phyloP scores from a whole-genome alignment of 331 rosid genomes.

The Pyrus hybrid region DNA sequence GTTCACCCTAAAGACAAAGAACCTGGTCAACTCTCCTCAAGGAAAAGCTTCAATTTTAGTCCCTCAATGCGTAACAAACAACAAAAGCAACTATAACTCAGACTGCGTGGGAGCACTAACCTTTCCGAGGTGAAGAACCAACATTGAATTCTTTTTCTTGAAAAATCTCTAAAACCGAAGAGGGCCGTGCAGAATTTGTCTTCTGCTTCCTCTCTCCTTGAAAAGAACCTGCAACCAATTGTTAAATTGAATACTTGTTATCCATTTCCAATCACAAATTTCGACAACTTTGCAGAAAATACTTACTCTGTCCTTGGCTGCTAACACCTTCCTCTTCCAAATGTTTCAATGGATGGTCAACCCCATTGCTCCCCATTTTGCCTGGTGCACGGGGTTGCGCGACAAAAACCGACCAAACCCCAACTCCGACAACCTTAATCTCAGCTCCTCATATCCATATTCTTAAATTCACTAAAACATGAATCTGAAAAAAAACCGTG shows the following conservation, averaged over 20 bases:
- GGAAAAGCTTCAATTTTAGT: not conserved
- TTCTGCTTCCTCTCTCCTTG: constrained; percentile 16
- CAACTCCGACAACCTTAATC: not conserved
- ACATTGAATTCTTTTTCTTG: constrained; percentile 21
- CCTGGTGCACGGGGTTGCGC: not conserved
- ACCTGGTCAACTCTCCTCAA: not conserved
- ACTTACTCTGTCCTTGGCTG: constrained; percentile 14
- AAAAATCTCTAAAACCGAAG: constrained; percentile 18
- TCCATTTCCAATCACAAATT: constrained; percentile 7
- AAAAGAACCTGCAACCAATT: constrained; percentile 20
- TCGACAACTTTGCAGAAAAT: constrained; percentile 18
- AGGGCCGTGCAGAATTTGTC: constrained; percentile 4
- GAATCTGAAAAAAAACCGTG: not conserved
- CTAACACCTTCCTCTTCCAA: constrained; percentile 23
- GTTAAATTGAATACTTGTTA: constrained; percentile 8
- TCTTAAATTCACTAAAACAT: not conserved
- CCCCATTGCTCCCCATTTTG: constrained; percentile 42
- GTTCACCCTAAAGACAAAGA: not conserved
- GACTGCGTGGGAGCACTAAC: constrained; percentile 24
- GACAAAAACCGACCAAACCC: constrained; percentile 1
- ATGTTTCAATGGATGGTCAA: constrained; percentile 22
- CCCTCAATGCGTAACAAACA: not conserved
- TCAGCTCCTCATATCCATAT: constrained; percentile 10
- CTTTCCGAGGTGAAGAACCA: constrained; percentile 34
- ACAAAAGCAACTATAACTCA: constrained; percentile 10